Conservation (phyloP, 2,329 filamentous ascomycete genomes). For the Fusarium aywerte region DNA sequence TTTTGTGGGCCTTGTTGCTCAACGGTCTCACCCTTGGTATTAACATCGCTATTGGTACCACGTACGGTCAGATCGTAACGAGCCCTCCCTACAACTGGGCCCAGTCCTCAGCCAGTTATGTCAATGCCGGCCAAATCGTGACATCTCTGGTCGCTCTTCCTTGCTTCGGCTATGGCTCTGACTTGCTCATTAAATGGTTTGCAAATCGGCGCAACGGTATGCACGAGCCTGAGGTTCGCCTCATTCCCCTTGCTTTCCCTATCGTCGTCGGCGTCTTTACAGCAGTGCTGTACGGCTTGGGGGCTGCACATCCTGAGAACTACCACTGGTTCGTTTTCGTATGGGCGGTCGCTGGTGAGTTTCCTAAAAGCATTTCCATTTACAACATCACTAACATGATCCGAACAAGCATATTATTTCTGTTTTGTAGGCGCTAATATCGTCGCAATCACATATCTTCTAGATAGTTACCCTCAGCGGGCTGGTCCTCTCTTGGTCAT, state of each 20-base stretch:
- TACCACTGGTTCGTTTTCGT: conserved; percentile 28
- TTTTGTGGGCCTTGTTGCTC: conserved; percentile 36
- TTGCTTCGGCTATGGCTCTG: conserved; percentile 35
- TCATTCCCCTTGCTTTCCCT: conserved; percentile 37
- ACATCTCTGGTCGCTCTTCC: conserved; percentile 36
- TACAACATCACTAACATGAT: not conserved
- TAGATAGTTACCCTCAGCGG: conserved; percentile 39
- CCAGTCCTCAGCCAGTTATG: conserved; percentile 33
- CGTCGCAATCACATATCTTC: conserved; percentile 38
- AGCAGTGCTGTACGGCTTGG: conserved; percentile 15
- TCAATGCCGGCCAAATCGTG: conserved; percentile 38
- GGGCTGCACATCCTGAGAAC: conserved; percentile 5
- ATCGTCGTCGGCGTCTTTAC: conserved; percentile 31
- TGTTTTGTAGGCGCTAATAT: conserved; percentile 35
- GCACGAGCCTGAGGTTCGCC: conserved; percentile 35
- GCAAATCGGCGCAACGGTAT: conserved; percentile 34
- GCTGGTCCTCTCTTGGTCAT: conserved; percentile 38
- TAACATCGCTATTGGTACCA: conserved; percentile 42
- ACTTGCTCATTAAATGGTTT: conserved; percentile 39
- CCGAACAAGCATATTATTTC: conserved; percentile 8
- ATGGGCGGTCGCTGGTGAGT: conserved; percentile 21
- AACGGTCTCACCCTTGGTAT: conserved; percentile 39
- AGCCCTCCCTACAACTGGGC: conserved; percentile 38
- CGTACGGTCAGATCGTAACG: conserved; percentile 34
- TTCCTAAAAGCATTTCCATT: too few species aligned